Percentiles rank a stretch among this genome's conserved stretches.
These are phyloP conservation scores for Hamamelis virginiana DNA, from an alignment of 164 flowering plant species.

Conservation along the genomic window DNA sequence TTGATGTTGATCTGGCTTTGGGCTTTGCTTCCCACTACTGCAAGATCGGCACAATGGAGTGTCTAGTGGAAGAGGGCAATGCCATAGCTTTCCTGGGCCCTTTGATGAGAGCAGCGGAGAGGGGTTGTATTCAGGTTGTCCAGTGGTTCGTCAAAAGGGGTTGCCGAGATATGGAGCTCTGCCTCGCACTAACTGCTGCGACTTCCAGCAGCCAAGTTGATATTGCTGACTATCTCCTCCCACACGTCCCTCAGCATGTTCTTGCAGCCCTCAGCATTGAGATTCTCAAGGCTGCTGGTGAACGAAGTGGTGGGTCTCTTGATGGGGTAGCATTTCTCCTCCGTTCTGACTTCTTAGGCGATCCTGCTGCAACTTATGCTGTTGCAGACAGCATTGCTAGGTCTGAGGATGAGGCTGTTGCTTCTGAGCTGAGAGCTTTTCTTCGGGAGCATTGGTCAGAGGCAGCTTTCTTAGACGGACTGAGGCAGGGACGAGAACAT, in stretches of 20 bases:
- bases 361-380: conserved; percentile 81
- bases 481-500: conserved; percentile 58
- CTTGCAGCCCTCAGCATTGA: conserved; percentile 92
- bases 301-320: conserved; percentile 84
- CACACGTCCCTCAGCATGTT: conserved; percentile 86
- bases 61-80: conserved; percentile 90
- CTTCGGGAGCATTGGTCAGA: conserved; percentile 85
- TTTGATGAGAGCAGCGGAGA: conserved; percentile 91
- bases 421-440: conserved; percentile 67
- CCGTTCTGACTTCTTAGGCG: conserved; percentile 72
- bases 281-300: conserved; percentile 94
- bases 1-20: conserved; percentile 90
- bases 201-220: conserved; percentile 84
- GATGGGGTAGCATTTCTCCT: conserved; percentile 88
- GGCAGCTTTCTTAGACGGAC: conserved; percentile 65
- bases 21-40: conserved; percentile 97
- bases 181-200: conserved; percentile 94
- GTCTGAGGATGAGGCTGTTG: conserved; percentile 76
- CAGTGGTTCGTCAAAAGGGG: conserved; percentile 87
- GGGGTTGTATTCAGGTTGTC: conserved; percentile 89
- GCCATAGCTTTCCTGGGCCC: conserved; percentile 93
- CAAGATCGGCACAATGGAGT: conserved; percentile 91
- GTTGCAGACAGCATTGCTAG: conserved; percentile 83
- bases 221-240: conserved; percentile 79
- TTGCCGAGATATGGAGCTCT: conserved; percentile 94